Conservation (phyloP, 2,329 filamentous ascomycete species). For the Pezicula radicicola region DNA sequence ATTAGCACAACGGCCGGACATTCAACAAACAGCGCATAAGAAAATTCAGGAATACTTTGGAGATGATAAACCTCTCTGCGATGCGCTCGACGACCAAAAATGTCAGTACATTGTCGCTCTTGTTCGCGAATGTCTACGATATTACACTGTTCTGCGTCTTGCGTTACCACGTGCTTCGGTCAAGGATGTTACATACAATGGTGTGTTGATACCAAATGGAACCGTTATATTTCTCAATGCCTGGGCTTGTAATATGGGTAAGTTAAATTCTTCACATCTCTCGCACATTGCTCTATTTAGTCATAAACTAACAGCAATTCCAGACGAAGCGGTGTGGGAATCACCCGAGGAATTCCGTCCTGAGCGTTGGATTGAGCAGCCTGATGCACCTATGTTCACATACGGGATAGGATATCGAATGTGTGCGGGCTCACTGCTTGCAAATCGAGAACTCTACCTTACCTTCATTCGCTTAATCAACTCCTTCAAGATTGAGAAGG, state of each 20-base stretch:
- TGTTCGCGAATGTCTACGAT: conserved; percentile 59
- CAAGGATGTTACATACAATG: conserved; percentile 56
- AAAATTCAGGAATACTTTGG: conserved; percentile 55
- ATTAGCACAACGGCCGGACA: conserved; percentile 55
- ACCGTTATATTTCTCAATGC: conserved; percentile 65
- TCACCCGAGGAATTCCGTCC: conserved; percentile 58
- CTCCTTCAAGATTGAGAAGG: conserved; percentile 55
- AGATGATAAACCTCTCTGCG: conserved; percentile 52
- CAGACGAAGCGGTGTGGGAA: conserved; percentile 51
- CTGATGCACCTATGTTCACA: conserved; percentile 58
- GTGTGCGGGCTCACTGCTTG: conserved; percentile 61
- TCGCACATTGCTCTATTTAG: neutral
- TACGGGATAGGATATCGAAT: conserved; percentile 66
- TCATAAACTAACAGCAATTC: neutral
- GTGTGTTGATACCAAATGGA: conserved; percentile 55
- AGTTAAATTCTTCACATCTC: conserved; percentile 18
- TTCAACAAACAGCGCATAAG: conserved; percentile 56
- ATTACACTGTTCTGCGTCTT: conserved; percentile 61
- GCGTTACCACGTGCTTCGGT: conserved; percentile 60
- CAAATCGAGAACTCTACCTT: conserved; percentile 63
- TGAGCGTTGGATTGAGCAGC: conserved; percentile 61
- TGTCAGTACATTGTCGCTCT: conserved; percentile 62
- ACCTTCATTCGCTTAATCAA: conserved; percentile 60
- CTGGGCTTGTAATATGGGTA: conserved; percentile 68
- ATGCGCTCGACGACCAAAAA: conserved; percentile 59